phyloP scores from a whole-genome alignment of 768 basidiomycete genomes.

The Scleroderma bovista region DNA sequence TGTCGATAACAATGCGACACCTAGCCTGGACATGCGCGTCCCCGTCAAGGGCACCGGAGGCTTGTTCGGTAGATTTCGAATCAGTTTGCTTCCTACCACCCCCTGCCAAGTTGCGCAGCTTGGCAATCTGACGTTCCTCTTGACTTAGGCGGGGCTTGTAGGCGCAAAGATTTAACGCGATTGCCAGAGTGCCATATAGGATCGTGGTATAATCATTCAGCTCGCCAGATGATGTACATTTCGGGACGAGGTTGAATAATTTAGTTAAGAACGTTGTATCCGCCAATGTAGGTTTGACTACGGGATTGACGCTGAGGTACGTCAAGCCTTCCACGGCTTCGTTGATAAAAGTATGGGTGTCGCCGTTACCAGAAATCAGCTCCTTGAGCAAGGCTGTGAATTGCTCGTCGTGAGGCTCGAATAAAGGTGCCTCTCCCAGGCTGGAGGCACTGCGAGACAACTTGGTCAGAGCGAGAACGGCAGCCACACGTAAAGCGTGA shows the following conservation, averaged over 20 bases:
- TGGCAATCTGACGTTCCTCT: conserved; percentile 80
- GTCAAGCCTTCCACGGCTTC: conserved; percentile 83
- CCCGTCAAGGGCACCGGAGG: conserved; percentile 46
- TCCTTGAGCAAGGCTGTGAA: conserved; percentile 53
- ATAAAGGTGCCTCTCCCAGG: conserved; percentile 8
- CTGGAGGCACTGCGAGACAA: conserved; percentile 48
- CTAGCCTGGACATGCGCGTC: conserved; percentile 61
- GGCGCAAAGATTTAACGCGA: conserved; percentile 68
- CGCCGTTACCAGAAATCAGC: conserved; percentile 39
- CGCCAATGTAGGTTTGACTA: conserved; percentile 59
- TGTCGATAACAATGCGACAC: conserved; percentile 49
- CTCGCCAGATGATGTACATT: conserved; percentile 33
- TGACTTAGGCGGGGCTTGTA: conserved; percentile 68
- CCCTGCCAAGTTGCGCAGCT: conserved; percentile 70
- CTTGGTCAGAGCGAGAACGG: conserved; percentile 76
- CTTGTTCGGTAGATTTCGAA: conserved; percentile 24
- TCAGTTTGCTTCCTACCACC: conserved; percentile 32
- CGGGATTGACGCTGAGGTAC: conserved; percentile 65
- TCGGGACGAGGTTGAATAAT: conserved; percentile 54
- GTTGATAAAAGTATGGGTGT: conserved; percentile 37
- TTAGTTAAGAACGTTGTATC: conserved; percentile 50
- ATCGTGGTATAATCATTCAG: conserved; percentile 43
- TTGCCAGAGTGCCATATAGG: conserved; percentile 72
- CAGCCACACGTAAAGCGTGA: conserved; percentile 47
- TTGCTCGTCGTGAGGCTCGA: conserved; percentile 32